phyloP scores from a whole-genome alignment of 2,329 filamentous ascomycete species.

The Paecilomyces formosus region DNA sequence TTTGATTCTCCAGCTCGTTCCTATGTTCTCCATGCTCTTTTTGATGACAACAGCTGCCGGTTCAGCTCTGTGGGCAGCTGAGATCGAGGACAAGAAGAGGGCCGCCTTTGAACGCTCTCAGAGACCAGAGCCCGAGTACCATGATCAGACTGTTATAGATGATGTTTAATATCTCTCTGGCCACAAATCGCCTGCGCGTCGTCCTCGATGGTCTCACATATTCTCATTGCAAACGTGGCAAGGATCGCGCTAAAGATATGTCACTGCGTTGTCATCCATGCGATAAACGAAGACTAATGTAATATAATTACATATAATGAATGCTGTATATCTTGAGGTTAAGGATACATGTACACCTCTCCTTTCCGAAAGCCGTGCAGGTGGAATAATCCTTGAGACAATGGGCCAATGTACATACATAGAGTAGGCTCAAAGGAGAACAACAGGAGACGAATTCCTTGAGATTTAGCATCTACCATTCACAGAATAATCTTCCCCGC shows the following conservation, averaged over 20 bases:
- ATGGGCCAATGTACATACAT: too few relatives aligned
- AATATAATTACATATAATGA: neutral
- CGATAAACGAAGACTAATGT: neutral
- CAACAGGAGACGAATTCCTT: too few relatives aligned
- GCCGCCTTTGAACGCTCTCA: constrained; percentile 15
- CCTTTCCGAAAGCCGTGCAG: too few relatives aligned
- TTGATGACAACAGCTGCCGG: constrained; percentile 79
- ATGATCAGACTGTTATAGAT: constrained; percentile 19
- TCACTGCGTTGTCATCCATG: neutral
- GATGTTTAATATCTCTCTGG: neutral
- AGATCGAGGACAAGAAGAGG: constrained; percentile 57
- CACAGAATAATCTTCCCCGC: too few relatives aligned
- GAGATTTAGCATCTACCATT: too few relatives aligned
- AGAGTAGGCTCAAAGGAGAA: too few relatives aligned
- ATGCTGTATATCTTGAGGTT: too few relatives aligned
- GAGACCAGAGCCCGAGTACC: constrained; percentile 24
- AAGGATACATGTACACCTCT: too few relatives aligned
- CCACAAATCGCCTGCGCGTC: neutral
- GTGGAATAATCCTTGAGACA: too few relatives aligned
- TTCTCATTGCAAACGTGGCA: neutral
- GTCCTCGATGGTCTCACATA: neutral
- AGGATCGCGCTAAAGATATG: neutral
- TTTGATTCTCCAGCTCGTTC: constrained; percentile 78
- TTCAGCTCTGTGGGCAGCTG: constrained; percentile 76
- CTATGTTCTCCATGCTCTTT: constrained; percentile 88